Evolutionary conservation across 148 eudicot species (phyloP).

Genomic region (Bassia scoparia): DNA sequence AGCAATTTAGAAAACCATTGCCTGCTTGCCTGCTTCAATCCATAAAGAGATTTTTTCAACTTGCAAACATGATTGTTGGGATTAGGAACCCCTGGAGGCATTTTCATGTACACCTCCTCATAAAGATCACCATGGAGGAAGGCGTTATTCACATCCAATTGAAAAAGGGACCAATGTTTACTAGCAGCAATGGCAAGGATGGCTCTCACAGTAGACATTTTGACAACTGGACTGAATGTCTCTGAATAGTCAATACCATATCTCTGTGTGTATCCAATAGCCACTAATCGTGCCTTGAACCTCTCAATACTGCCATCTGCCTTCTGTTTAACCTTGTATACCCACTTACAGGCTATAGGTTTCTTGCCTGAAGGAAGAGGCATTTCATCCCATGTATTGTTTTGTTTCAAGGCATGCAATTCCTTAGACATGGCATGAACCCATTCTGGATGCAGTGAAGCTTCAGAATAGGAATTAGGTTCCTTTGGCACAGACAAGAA

Average conservation of each 20-base stretch:
- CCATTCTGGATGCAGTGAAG: background rate
- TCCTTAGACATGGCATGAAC: background rate
- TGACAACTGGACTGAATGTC: background rate
- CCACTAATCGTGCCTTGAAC: background rate
- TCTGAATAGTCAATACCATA: background rate
- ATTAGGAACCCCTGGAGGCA: background rate
- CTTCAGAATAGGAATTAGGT: background rate
- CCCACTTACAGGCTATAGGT: background rate
- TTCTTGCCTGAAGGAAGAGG: background rate
- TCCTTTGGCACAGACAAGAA: background rate
- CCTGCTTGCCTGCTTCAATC: too few species aligned
- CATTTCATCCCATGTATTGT: background rate
- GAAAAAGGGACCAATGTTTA: background rate
- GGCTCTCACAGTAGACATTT: background rate
- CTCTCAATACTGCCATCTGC: background rate
- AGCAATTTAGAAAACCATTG: too few species aligned
- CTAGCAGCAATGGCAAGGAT: background rate
- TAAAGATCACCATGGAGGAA: background rate
- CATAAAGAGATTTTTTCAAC: too few species aligned
- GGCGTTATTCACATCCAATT: background rate
- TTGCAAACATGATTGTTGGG: too few species aligned
- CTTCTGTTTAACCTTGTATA: background rate
- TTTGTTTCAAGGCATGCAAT: background rate
- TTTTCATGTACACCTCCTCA: constrained; percentile 1
- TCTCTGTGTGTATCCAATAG: background rate